Percentiles rank a stretch among this genome's conserved stretches.
These are phyloP conservation scores for Tritrichomonas musculus DNA, from an alignment of 208 protist species.

Conservation along the genomic window DNA sequence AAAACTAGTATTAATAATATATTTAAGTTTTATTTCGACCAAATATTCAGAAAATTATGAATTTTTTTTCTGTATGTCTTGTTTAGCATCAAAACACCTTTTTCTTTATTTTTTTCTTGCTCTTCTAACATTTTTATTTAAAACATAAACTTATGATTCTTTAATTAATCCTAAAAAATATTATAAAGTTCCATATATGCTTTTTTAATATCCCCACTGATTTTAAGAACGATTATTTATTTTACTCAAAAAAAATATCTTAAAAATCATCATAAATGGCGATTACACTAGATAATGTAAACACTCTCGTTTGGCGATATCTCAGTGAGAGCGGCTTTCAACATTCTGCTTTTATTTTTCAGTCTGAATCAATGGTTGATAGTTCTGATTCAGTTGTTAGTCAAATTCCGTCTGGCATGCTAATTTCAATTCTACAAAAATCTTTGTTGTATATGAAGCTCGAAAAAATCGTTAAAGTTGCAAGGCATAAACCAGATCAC, in stretches of 20 bases:
- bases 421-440: slow-evolving; percentile 24
- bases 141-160: no score
- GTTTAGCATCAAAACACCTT: no score
- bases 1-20: no score
- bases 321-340: not conserved
- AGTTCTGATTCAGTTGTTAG: not conserved
- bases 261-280: not conserved
- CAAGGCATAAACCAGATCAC: not conserved
- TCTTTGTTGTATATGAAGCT: not conserved
- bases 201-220: no score
- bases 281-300: not conserved
- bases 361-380: not conserved
- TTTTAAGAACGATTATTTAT: no score
- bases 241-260: not conserved
- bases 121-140: no score
- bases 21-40: no score
- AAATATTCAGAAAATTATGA: no score
- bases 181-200: no score
- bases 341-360: slow-evolving; percentile 22
- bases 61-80: no score
- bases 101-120: no score
- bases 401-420: not conserved
- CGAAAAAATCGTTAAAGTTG: not conserved
- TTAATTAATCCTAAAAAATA: no score
- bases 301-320: not conserved